Percentiles rank a stretch among this genome's conserved stretches.
phyloP scores from a whole-genome alignment of 1,284 basidiomycete species.

The Ceratobasidium sp. region DNA sequence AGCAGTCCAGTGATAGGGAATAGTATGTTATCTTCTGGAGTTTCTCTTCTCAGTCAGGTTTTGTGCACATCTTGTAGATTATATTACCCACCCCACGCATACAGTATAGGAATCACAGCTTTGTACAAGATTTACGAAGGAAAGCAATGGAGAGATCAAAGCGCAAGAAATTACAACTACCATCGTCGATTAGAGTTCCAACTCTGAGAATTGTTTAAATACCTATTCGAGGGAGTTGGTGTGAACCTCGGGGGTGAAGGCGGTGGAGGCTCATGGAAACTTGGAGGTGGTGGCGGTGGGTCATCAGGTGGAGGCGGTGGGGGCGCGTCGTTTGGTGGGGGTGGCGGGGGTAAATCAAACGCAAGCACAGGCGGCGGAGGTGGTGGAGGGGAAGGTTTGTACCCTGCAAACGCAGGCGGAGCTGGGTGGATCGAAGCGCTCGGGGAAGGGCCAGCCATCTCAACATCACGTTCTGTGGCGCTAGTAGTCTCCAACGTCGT shows the following conservation, averaged over 20 bases:
- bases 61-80: constrained; percentile 7
- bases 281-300: constrained; percentile 44
- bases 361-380: constrained; percentile 38
- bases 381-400: constrained; percentile 37
- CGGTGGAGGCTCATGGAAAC: constrained; percentile 36
- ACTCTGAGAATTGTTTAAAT: neutral
- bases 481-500: constrained; percentile 64
- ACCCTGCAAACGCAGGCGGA: constrained; percentile 41
- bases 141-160: neutral
- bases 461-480: constrained; percentile 44
- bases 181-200: neutral
- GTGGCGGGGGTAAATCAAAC: constrained; percentile 48
- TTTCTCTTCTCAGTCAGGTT: neutral
- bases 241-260: neutral
- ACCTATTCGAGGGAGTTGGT: neutral
- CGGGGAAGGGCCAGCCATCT: constrained; percentile 28
- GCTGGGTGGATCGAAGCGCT: constrained; percentile 47
- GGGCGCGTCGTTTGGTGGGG: constrained; percentile 46
- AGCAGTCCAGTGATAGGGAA: constrained; percentile 29
- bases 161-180: neutral
- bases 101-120: neutral
- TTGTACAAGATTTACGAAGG: neutral
- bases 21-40: neutral
- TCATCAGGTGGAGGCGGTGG: constrained; percentile 50
- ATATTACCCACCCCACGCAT: neutral